Evolutionary conservation across 2,329 filamentous ascomycete genomes (phyloP).

Genomic region (Penicillium oxalicum): DNA sequence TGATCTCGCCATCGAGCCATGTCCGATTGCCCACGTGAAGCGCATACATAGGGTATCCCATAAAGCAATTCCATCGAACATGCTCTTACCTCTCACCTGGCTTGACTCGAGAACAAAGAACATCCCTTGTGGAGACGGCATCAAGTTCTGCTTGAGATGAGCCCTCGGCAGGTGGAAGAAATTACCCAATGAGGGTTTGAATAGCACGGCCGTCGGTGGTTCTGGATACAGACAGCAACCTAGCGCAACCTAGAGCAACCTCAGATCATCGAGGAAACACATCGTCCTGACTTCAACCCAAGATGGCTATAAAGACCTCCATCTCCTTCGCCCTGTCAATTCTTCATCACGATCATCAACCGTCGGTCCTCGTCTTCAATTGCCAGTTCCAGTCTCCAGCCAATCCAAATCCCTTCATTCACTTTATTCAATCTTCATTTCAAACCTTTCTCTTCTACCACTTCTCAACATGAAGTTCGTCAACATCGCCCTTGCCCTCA

Average conservation of each 20-base stretch:
- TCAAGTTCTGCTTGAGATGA: neutral
- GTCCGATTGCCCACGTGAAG: neutral
- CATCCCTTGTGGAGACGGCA: neutral
- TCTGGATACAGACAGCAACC: neutral
- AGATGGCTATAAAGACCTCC: constrained; percentile 2
- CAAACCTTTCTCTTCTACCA: constrained; percentile 11
- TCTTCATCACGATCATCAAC: constrained; percentile 1
- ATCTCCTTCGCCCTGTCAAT: neutral
- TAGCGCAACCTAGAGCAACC: neutral
- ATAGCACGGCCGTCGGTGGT: neutral
- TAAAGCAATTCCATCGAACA: neutral
- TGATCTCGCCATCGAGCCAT: neutral
- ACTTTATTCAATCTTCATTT: constrained; percentile 6
- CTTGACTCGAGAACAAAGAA: constrained; percentile 1
- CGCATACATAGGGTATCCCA: neutral
- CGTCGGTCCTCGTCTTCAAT: constrained; percentile 9
- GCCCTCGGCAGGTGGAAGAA: neutral
- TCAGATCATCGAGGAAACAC: neutral
- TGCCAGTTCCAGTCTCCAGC: neutral
- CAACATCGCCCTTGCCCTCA: constrained; percentile 36
- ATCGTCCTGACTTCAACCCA: neutral
- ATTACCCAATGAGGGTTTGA: constrained; percentile 7
- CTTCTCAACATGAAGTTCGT: constrained; percentile 45
- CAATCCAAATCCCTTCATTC: neutral
- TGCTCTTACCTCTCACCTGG: neutral